Evolutionary conservation across 2,329 filamentous ascomycete genomes (phyloP), one percentile per base, ranked within the genome.

Genomic region (Zopfia rhizophila): DNA sequence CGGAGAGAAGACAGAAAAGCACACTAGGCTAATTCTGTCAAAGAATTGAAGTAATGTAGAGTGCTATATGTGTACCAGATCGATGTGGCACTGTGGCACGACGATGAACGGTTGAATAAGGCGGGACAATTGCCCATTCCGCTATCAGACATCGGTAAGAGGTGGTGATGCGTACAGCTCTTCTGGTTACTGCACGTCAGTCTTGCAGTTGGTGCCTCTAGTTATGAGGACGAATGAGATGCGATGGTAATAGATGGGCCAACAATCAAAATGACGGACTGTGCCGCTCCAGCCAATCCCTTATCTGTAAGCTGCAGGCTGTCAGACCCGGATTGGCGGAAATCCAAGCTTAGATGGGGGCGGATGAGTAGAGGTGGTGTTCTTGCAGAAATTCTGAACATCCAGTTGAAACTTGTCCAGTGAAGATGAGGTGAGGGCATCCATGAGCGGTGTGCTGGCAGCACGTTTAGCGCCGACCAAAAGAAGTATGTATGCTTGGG

Each of bases 151-250:
- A n/a, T n/a, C n/a, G n/a, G n/a, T n/a, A n/a, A n/a, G n/a, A n/a
- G n/a, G n/a, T n/a, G n/a, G n/a, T n/a, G n/a, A n/a, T n/a, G n/a
- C n/a, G n/a, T n/a, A n/a, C n/a, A n/a, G n/a, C n/a, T n/a, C n/a
- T n/a, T n/a, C n/a, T n/a, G n/a, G n/a, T n/a, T n/a, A 14, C 25
- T 51, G 47, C 47, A 46, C 42, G 47, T 51, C 42, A 51, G 36
- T 46, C 37, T 45, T 46, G 42, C 32, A 19, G 14, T 10, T 14
- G 16, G n/a, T 18, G 8, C 6, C 36, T 38, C 43, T 29, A 19
- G 17, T 7, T 8, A 23, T 7, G 7, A 8, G 21, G 27, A 16
- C 42, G 42, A 51, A 46, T 46, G 30, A 29, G 43, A 23, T 16
- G 24, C 14, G 19, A 16, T 18, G 12, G 28, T 28, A 12, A n/a